These are phyloP conservation scores for Pyrrhoderma noxium DNA, from an alignment of 1,284 basidiomycete genomes.

Conservation along the genomic window DNA sequence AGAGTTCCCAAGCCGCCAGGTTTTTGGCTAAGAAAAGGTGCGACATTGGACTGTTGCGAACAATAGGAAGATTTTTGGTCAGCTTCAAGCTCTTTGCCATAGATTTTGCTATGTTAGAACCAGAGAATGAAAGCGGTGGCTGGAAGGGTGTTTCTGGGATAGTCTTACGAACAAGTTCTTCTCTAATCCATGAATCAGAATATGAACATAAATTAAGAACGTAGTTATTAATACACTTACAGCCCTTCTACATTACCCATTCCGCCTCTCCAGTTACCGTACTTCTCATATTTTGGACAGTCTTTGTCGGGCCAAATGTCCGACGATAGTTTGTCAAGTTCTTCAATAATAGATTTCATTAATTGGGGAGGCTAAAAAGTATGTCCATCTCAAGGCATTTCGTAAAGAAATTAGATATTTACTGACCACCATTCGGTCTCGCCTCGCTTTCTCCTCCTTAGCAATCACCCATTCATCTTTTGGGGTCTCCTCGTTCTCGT, in stretches of 20 bases:
- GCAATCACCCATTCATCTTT: slow-evolving; percentile 66
- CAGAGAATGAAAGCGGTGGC: slow-evolving; percentile 39
- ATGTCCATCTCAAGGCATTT: slow-evolving; percentile 13
- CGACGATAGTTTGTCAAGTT: slow-evolving; percentile 42
- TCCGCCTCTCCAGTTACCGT: slow-evolving; percentile 34
- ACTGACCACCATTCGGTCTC: slow-evolving; percentile 58
- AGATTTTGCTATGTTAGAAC: slow-evolving; percentile 48
- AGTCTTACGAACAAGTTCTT: slow-evolving; percentile 36
- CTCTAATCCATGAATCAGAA: slow-evolving; percentile 26
- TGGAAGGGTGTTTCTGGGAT: slow-evolving; percentile 33
- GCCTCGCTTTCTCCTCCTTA: slow-evolving; percentile 45
- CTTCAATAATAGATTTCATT: slow-evolving; percentile 45
- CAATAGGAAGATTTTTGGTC: slow-evolving; percentile 48
- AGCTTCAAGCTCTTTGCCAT: slow-evolving; percentile 52
- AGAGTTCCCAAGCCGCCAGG: slow-evolving; percentile 63
- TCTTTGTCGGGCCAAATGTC: slow-evolving; percentile 40
- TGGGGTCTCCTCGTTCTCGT: slow-evolving; percentile 17
- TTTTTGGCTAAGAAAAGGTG: slow-evolving; percentile 60
- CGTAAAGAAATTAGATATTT: background rate
- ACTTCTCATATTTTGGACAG: slow-evolving; percentile 21
- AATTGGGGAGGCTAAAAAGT: slow-evolving; percentile 54
- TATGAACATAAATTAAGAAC: too few species aligned
- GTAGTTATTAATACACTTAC: slow-evolving; percentile 49
- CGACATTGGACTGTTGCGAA: slow-evolving; percentile 54
- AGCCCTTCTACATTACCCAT: slow-evolving; percentile 43